These are phyloP conservation scores for Lantana camara DNA, from an alignment of 257 asterid species.

Conservation along the genomic window DNA sequence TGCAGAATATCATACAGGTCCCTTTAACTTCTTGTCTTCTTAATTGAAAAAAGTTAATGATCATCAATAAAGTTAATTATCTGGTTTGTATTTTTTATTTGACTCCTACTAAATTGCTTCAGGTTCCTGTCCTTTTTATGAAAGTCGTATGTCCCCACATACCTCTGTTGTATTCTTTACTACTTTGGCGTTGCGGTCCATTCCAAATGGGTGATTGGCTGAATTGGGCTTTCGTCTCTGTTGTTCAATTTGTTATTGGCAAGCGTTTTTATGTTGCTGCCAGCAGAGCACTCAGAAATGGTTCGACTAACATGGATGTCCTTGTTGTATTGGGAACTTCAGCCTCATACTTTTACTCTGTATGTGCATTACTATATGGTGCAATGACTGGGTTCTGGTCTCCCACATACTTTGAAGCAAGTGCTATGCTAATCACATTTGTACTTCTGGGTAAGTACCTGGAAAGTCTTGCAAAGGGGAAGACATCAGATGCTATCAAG, in stretches of 20 bases:
- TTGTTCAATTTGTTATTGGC: slow-evolving; percentile 90
- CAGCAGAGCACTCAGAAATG: slow-evolving; percentile 93
- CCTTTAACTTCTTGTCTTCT: slow-evolving; percentile 4
- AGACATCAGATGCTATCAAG: slow-evolving; percentile 95
- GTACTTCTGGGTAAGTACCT: slow-evolving; percentile 93
- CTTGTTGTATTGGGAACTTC: slow-evolving; percentile 96
- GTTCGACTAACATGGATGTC: slow-evolving; percentile 99
- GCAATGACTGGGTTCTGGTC: slow-evolving; percentile 92
- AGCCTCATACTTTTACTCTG: slow-evolving; percentile 94
- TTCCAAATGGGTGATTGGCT: slow-evolving; percentile 99
- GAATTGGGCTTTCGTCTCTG: slow-evolving; percentile 85
- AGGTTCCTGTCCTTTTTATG: slow-evolving; percentile 95
- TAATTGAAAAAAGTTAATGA: background rate
- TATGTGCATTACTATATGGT: slow-evolving; percentile 83
- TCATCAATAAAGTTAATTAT: slow-evolving; percentile 5
- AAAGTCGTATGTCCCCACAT: slow-evolving; percentile 87
- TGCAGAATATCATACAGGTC: slow-evolving; percentile 16
- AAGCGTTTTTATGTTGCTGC: slow-evolving; percentile 98
- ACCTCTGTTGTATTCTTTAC: slow-evolving; percentile 79
- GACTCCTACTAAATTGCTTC: slow-evolving; percentile 33
- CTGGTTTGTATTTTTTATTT: slow-evolving; percentile 13
- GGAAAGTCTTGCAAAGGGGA: slow-evolving; percentile 95
- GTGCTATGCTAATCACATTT: slow-evolving; percentile 97
- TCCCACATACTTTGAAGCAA: slow-evolving; percentile 93
- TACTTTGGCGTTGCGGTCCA: slow-evolving; percentile 92